Base-by-base conservation (phyloP, 116 monocot genomes). In the Papilionanthe hybrid region DNA sequence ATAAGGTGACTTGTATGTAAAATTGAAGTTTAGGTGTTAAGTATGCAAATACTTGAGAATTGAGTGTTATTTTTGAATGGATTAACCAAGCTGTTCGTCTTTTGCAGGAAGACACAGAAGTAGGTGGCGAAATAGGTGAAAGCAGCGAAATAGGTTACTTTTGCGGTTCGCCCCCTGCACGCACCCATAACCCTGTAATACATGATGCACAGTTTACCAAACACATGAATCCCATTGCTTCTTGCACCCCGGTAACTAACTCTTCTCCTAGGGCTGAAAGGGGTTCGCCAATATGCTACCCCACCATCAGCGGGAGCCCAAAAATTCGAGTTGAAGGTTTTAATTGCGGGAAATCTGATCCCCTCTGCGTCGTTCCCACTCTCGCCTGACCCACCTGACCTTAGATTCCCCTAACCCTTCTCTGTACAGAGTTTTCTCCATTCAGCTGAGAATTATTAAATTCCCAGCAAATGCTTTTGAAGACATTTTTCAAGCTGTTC, bases 321-420 rank as follows among this genome's bases (percentile, higher is more conserved):
- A 90, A 90, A 69, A 81, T 92, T 0, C 90, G 92, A 56, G 69
- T 95, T 13, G 95, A 92, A 81, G 95, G 95, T 50, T 95, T 95
- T 78, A 72, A 85, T 15, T 92, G 90, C 66, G 87, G 85, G 27
- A 87, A 88, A n/a, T 67, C 84, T 5, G 50, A 60, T 50, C 49
- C 69, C 68, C 17, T 86, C 8, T 65, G 78, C 79, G 75, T 47
- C 74, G n/a, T 79, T 85, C 50, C 45, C 78, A 10, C 83, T 75
- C 86, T 69, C 12, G 69, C 69, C 37, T 69, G 69, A 69, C 72
- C 32, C 37, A 19, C 5, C 12, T 73, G 73, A 73, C 22, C 44
- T 7, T 44, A 73, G 73, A 44, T 73, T 73, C 43, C 12, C 19
- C n/a, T 5, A 7, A 17, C 11, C 69, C 19, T 29, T 71, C 41